These are phyloP conservation scores for Coffea canephora DNA, from an alignment of 257 asterid species.

Conservation along the genomic window DNA sequence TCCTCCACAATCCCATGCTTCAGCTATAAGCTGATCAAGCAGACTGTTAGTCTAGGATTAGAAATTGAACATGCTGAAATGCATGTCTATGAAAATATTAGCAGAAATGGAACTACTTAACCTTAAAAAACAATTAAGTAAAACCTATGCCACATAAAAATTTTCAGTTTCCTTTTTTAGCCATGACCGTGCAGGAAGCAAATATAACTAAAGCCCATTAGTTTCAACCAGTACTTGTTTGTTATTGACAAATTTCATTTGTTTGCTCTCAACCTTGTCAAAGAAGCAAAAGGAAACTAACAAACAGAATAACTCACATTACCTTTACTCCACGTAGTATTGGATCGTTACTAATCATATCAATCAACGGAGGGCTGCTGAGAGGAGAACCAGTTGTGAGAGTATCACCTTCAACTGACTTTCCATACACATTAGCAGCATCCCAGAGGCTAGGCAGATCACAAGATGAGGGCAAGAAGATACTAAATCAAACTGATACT, in stretches of 20 bases:
- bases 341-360: conserved; percentile 96
- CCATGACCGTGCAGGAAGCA: not conserved
- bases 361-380: conserved; percentile 74
- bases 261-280: not conserved
- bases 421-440: conserved; percentile 77
- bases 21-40: conserved; percentile 79
- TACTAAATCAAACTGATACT: conserved; percentile 12
- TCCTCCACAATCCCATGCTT: conserved; percentile 99
- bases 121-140: not conserved
- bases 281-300: not conserved
- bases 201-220: not conserved
- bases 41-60: conserved; percentile 8
- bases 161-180: not conserved
- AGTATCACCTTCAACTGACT: conserved; percentile 56
- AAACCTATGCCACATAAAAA: not conserved
- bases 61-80: conserved; percentile 9
- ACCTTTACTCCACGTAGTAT: conserved; percentile 89
- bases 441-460: conserved; percentile 72
- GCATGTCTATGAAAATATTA: not conserved
- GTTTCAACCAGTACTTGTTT: not conserved
- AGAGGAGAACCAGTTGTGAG: conserved; percentile 91
- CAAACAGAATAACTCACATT: not conserved
- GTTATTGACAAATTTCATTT: not conserved
- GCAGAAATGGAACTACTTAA: not conserved
- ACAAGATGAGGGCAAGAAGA: conserved; percentile 16